Conservation (phyloP, 148 eudicot genomes). For the Drosera capensis region DNA sequence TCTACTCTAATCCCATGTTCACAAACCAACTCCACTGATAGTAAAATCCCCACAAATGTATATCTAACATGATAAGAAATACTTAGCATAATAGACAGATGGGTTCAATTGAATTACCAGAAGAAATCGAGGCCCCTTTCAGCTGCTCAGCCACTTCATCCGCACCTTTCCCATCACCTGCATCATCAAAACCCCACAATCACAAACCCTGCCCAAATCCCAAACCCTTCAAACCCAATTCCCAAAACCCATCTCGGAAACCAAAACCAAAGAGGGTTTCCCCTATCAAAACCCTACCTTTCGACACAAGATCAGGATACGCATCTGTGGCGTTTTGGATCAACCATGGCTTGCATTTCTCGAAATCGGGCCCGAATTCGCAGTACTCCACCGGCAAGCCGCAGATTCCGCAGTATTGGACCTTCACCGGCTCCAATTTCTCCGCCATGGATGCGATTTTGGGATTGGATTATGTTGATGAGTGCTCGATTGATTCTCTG, state of each 20-base stretch:
- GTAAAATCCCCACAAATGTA: background rate
- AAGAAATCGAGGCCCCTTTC: background rate
- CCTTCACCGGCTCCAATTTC: conserved; percentile 52
- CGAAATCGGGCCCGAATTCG: conserved; percentile 89
- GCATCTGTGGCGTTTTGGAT: conserved; percentile 57
- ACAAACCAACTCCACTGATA: background rate
- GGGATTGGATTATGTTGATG: too few species aligned
- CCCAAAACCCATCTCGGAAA: background rate
- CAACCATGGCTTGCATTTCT: conserved; percentile 86
- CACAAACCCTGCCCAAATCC: background rate
- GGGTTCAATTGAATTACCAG: background rate
- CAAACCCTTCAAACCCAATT: background rate
- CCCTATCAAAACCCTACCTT: conserved; percentile 26
- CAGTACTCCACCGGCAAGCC: conserved; percentile 86
- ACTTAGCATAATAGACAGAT: background rate
- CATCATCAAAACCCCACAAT: background rate
- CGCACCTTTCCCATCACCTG: background rate
- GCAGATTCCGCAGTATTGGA: conserved; percentile 71
- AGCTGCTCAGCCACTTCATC: background rate
- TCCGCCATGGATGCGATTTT: conserved; percentile 74
- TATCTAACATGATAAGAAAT: background rate
- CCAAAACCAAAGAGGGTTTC: background rate
- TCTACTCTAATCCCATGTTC: too few species aligned
- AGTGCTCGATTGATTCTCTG: too few species aligned
- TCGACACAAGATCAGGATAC: conserved; percentile 64